Base-by-base conservation (phyloP, 306 rosid species). In the Lagenaria siceraria region DNA sequence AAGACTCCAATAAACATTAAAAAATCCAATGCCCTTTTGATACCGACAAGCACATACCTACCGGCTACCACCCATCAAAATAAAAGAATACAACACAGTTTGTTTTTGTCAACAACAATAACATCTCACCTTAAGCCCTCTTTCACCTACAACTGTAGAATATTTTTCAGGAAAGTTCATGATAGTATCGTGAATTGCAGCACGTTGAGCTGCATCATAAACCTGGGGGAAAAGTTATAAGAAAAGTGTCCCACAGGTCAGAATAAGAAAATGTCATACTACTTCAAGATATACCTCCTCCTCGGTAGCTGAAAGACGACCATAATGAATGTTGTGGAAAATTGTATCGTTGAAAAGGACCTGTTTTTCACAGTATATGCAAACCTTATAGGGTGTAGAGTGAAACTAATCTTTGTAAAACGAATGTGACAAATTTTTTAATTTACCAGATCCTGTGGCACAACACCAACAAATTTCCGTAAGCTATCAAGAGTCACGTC, bases 401-500 rank as follows among this genome's bases (percentile, higher is more conserved):
- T 76, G 58, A 77, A 72, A 53, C 36, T 78, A 56, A 82, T 33
- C 33, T 22, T 77, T 40, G 66, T 40, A 63, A 51, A 51, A 65
- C 22, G 27, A 74, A 56, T 12, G 25, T 27, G 33, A 78, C 76
- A 75, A 46, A 40, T 77, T 77, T 75, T 74, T 62, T 77, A 79
- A 84, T 85, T 77, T 87, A 90, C 98, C 69, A 96, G 91, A 88
- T 95, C 98, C 86, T 95, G 98, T 59, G 98, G 98, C 79, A 95
- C 98, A 82, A 95, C 96, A 75, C 97, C 98, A 68, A 95, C 87
- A 53, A 87, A 81, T 82, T 87, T 90, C 77, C 98, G 86, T 78
- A 95, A 81, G 88, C 98, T 95, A 83, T 89, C 89, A 70, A 90
- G 93, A 40, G 96, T 87, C 56, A 95, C 87, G 10, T 89, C 93